Conservation (phyloP, 371 early-diverging fungal species). For the Choanephora cucurbitarum region DNA sequence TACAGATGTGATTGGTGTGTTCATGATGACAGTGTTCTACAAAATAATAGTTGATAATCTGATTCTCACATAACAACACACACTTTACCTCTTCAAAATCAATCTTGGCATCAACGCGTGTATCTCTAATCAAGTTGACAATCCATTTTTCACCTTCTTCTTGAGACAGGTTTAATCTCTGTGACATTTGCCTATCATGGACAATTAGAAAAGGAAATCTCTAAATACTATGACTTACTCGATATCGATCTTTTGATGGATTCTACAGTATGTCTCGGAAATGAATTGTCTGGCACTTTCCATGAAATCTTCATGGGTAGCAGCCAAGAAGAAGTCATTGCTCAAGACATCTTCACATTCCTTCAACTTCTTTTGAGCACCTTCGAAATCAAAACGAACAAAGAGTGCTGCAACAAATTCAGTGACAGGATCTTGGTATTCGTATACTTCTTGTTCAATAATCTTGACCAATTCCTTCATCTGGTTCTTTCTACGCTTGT, state of each 20-base stretch:
- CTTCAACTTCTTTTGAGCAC: constrained; percentile 85
- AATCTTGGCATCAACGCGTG: constrained; percentile 95
- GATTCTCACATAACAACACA: no score
- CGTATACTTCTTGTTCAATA: constrained; percentile 82
- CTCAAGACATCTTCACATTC: constrained; percentile 85
- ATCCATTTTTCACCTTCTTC: constrained; percentile 97
- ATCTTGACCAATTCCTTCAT: constrained; percentile 91
- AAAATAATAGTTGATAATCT: no score
- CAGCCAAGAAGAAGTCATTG: constrained; percentile 88
- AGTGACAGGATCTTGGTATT: constrained; percentile 87
- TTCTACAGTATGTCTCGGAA: constrained; percentile 94
- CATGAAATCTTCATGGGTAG: constrained; percentile 85
- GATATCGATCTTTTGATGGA: constrained; percentile 93
- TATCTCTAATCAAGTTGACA: constrained; percentile 92
- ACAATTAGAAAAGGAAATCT: neutral
- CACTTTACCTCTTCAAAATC: constrained; percentile 81
- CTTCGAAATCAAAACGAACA: constrained; percentile 91
- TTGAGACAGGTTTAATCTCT: constrained; percentile 81
- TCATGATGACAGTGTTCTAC: constrained; percentile 91
- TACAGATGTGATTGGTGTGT: constrained; percentile 79
- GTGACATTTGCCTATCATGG: constrained; percentile 64
- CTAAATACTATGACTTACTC: no score
- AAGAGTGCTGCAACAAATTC: constrained; percentile 90
- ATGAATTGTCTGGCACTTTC: constrained; percentile 92
- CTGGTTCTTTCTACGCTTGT: constrained; percentile 83